A percentile compares a stretch with the other conserved stretches of the same genome.
Conservation (phyloP, 1,284 basidiomycete genomes). For the Flammula alnicola region DNA sequence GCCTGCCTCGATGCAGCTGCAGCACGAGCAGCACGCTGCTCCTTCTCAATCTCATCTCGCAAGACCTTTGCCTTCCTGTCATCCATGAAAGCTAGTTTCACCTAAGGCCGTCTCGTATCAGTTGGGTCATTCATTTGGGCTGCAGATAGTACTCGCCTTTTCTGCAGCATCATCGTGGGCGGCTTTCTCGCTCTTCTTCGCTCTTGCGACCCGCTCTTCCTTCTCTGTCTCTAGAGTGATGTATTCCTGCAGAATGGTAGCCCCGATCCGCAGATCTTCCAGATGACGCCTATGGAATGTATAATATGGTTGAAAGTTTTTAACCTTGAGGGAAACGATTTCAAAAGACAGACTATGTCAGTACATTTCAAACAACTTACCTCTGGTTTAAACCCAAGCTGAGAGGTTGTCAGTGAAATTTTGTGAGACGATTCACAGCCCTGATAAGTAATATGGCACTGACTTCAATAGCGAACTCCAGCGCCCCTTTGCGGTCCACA, state of each 20-base stretch:
- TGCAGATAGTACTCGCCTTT: slow-evolving; percentile 12
- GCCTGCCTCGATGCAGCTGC: slow-evolving; percentile 16
- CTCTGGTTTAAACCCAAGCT: slow-evolving; percentile 75
- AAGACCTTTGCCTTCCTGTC: slow-evolving; percentile 63
- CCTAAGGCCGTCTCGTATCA: too few relatives aligned
- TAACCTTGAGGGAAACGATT: slow-evolving; percentile 36
- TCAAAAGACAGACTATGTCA: slow-evolving; percentile 2
- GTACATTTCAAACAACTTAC: slow-evolving; percentile 35
- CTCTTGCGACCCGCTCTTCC: slow-evolving; percentile 49
- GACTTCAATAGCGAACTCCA: slow-evolving; percentile 80
- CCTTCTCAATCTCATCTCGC: slow-evolving; percentile 61
- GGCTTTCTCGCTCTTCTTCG: slow-evolving; percentile 59
- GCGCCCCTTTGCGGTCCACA: slow-evolving; percentile 63
- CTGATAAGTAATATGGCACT: slow-evolving; percentile 25
- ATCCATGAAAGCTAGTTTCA: slow-evolving; percentile 75
- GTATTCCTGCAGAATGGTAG: slow-evolving; percentile 64
- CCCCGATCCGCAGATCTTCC: slow-evolving; percentile 63
- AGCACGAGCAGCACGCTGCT: slow-evolving; percentile 49
- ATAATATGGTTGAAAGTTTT: slow-evolving; percentile 69
- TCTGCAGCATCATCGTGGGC: slow-evolving; percentile 54
- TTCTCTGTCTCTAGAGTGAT: slow-evolving; percentile 60
- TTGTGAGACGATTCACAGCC: slow-evolving; percentile 10
- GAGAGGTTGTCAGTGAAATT: slow-evolving; percentile 8
- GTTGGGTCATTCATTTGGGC: too few relatives aligned
- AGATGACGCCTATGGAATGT: slow-evolving; percentile 57